Evolutionary conservation across 768 basidiomycete genomes (phyloP).

Genomic region (Phallus indusiatus): DNA sequence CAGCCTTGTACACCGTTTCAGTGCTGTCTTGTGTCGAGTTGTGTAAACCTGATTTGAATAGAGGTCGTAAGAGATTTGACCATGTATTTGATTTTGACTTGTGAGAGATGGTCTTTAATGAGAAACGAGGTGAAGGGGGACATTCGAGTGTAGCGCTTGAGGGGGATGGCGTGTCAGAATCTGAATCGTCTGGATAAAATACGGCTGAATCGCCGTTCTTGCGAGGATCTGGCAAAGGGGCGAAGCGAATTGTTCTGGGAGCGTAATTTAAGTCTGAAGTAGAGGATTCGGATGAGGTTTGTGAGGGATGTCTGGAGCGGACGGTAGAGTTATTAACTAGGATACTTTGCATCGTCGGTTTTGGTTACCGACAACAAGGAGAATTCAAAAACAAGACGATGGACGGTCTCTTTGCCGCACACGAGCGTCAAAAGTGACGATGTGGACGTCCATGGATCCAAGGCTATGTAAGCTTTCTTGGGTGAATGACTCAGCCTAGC

Average conservation of each 20-base stretch:
- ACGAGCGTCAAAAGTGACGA: background rate
- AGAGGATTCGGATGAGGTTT: constrained; percentile 6
- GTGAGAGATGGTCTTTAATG: constrained; percentile 11
- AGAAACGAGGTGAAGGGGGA: constrained; percentile 15
- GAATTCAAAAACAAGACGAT: background rate
- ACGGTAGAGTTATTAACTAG: background rate
- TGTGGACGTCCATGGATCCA: background rate
- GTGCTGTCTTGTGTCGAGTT: background rate
- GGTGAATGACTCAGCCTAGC: background rate
- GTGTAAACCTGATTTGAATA: constrained; percentile 7
- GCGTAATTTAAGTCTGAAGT: background rate
- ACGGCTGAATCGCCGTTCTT: constrained; percentile 27
- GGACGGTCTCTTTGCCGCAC: background rate
- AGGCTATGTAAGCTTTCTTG: background rate
- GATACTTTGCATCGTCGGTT: background rate
- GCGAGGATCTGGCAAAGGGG: constrained; percentile 74
- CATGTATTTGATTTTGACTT: constrained; percentile 6
- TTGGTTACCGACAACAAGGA: background rate
- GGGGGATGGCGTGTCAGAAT: constrained; percentile 14
- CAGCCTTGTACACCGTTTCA: background rate
- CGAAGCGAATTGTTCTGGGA: constrained; percentile 55
- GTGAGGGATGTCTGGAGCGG: constrained; percentile 1
- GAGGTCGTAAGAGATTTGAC: constrained; percentile 3
- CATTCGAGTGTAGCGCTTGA: constrained; percentile 14
- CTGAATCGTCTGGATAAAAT: constrained; percentile 9